Base-by-base conservation (phyloP, 495 filamentous ascomycete genomes). In the Penicillium roqueforti region DNA sequence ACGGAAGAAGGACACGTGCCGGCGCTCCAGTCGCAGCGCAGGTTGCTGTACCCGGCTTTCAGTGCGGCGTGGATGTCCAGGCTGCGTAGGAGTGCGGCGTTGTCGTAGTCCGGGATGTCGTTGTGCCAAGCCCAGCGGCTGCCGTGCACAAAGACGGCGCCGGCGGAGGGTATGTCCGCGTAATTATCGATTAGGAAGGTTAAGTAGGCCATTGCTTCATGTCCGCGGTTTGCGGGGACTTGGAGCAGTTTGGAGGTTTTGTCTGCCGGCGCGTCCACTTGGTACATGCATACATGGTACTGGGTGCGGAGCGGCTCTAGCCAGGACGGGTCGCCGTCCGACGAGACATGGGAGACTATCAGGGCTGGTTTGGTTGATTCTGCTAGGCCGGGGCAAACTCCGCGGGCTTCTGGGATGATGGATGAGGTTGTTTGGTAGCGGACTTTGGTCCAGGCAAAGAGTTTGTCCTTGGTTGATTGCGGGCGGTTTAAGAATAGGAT, bases 161-260 rank as follows among this genome's bases (percentile, higher is more conserved):
- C 73, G 0, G 65, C 47, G 3, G 61, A 75, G 13, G 83, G 82
- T 28, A 88, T 74, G 1, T 72, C 48, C 50, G 79, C 75, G 67
- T 87, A 87, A 62, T 84, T 80, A 65, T 87, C 83, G 58, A 85
- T 81, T 42, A 88, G 71, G 65, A 84, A 87, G 22, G 79, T 85
- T 14, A 86, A 72, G 64, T 88, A 88, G 8, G 80, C 71, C 71
- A 87, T 82, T 40, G 81, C 83, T 60, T 89, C 86, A 55, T 87
- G 81, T 32, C 83, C 86, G 60, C 85, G 84, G 56, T 85, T 85
- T 40, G 76, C 71, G 4, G 81, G 82, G 11, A 82, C 78, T 55
- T 83, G 82, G n/a, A 81, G 74, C 26, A 59, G 41, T 1, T 62
- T 52, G 13, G 63, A 61, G 14, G 29, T 51, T 23, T 69, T 60